These are phyloP conservation scores for Exophiala lecanii-corni DNA, from an alignment of 2,329 filamentous ascomycete genomes.

Conservation along the genomic window DNA sequence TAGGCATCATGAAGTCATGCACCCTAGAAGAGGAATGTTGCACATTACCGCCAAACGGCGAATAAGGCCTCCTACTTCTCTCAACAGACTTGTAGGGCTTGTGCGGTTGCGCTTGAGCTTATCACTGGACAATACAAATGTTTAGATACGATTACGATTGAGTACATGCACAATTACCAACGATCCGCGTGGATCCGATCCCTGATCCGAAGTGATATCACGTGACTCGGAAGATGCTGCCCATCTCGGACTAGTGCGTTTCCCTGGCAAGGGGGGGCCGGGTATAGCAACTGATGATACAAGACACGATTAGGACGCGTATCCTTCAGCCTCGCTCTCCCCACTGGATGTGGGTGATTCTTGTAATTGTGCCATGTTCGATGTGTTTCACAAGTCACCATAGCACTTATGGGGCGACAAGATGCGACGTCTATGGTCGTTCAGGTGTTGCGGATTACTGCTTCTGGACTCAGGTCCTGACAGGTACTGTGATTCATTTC, in stretches of 20 bases:
- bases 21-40: too few relatives aligned
- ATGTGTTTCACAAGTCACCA: neutral
- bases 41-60: too few relatives aligned
- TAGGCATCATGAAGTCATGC: too few relatives aligned
- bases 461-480: neutral
- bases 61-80: too few relatives aligned
- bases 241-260: neutral
- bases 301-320: constrained; percentile 1
- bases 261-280: neutral
- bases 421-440: neutral
- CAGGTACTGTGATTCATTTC: too few relatives aligned
- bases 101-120: too few relatives aligned
- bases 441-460: neutral
- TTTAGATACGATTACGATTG: too few relatives aligned
- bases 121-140: too few relatives aligned
- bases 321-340: constrained; percentile 1
- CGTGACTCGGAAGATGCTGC: neutral
- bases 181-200: too few relatives aligned
- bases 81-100: too few relatives aligned
- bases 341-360: neutral
- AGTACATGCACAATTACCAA: too few relatives aligned
- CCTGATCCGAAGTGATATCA: neutral
- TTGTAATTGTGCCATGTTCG: neutral
- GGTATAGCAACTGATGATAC: neutral
- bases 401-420: neutral